Evolutionary conservation across 495 filamentous ascomycete species (phyloP), one percentile per base, ranked within the genome.

Genomic region (Astrocystis sublimbata): DNA sequence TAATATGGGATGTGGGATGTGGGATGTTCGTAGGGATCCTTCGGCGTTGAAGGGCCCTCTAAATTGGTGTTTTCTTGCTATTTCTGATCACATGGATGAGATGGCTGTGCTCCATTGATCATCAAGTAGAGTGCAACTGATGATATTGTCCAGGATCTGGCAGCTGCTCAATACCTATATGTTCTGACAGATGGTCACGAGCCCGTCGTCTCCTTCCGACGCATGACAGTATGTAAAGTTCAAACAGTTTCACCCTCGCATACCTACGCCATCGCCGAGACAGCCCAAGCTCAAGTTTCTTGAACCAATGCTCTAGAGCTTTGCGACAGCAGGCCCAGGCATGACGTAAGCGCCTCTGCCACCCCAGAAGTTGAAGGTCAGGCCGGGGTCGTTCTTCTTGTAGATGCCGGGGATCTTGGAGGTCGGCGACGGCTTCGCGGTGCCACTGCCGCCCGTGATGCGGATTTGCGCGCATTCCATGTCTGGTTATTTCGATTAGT

Each of bases 341-440:
- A 78, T 78, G 10, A 67, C 62, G 53, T 75, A 78, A 10, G 62
- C 31, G 13, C 67, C 68, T 3, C 51, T 59, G 60, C 60, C 63
- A 28, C 70, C 68, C 75, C 74, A 78, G 61, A 71, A 73, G 71
- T 75, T 68, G 65, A 82, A 78, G 9, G 66, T 69, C 49, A 83
- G 75, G 9, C 78, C 79, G 0, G 79, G 74, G 62, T 82, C 76
- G 24, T 63, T 61, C 50, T 70, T 68, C 19, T 73, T 75, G 68
- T 85, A 85, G 55, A 80, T 75, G 26, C 83, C 83, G 7, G 80
- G 83, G 62, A 85, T 81, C 49, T 78, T 73, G 21, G 78, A 77
- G 0, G 78, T 68, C 0, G 76, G 76, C 1, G 60, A 62, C 0
- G 81, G 83, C 19, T 65, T 76, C 33, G 69, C 75, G 6, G 69